A percentile compares a stretch with the other conserved stretches of the same genome.
Evolutionary conservation across 2,329 filamentous ascomycete species (phyloP).

Genomic region (Fusarium gaditjirri): DNA sequence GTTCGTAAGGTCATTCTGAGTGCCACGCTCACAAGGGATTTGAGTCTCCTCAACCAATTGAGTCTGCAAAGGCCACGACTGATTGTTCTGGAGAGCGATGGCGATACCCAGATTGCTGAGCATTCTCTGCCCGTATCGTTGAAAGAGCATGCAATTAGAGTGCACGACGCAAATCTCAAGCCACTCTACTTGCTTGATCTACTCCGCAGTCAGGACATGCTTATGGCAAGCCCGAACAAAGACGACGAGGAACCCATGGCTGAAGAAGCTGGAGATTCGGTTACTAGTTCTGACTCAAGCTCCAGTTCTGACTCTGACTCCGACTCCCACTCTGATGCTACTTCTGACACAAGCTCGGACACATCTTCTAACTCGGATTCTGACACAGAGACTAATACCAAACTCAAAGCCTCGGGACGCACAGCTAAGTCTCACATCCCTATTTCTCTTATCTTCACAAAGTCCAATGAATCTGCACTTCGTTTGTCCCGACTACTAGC

Average conservation of each 20-base stretch:
- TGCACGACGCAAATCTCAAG: conserved; percentile 76
- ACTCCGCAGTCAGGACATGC: conserved; percentile 67
- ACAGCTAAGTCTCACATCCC: conserved; percentile 48
- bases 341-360: conserved; percentile 41
- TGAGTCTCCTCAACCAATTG: conserved; percentile 80
- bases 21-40: conserved; percentile 89
- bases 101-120: conserved; percentile 56
- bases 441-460: conserved; percentile 83
- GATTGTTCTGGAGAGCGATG: conserved; percentile 74
- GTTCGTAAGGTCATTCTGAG: conserved; percentile 88
- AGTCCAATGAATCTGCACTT: conserved; percentile 88
- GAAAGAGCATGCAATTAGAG: conserved; percentile 73
- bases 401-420: conserved; percentile 16
- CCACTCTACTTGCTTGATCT: conserved; percentile 87
- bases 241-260: conserved; percentile 21
- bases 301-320: conserved; percentile 48
- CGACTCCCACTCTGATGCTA: conserved; percentile 45
- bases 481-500: conserved; percentile 83
- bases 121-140: conserved; percentile 71
- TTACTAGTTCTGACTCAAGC: conserved; percentile 40
- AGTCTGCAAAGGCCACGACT: conserved; percentile 79
- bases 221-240: conserved; percentile 27
- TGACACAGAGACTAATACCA: conserved; percentile 44
- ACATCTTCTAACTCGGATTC: conserved; percentile 46
- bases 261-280: conserved; percentile 52